Evolutionary conservation across 2,329 filamentous ascomycete species (phyloP).

Genomic region (Pochonia chlamydosporia): DNA sequence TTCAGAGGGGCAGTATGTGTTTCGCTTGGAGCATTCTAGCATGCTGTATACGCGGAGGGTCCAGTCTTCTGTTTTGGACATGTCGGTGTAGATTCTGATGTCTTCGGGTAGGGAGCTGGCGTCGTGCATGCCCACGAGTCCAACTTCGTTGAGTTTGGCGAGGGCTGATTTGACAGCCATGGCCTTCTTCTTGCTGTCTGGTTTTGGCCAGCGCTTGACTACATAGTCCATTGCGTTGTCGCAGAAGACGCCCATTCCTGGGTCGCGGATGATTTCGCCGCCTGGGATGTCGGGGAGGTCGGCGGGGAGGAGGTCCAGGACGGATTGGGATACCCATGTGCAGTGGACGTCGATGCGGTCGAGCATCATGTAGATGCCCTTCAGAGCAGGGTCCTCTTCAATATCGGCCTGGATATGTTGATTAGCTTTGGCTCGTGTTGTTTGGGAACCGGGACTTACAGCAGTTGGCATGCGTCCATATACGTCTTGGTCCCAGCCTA

Average conservation of each 20-base stretch:
- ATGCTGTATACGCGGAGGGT: slow-evolving; percentile 62
- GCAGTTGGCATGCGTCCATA: slow-evolving; percentile 62
- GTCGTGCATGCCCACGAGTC: slow-evolving; percentile 64
- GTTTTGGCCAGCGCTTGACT: slow-evolving; percentile 51
- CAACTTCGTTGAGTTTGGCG: slow-evolving; percentile 55
- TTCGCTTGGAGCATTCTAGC: slow-evolving; percentile 59
- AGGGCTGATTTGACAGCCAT: slow-evolving; percentile 58
- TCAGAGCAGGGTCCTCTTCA: slow-evolving; percentile 43
- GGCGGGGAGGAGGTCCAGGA: slow-evolving; percentile 53
- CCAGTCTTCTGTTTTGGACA: slow-evolving; percentile 46
- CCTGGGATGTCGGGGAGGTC: slow-evolving; percentile 51
- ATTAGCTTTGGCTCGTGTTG: no score
- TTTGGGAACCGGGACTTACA: slow-evolving; percentile 39
- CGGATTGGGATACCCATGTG: slow-evolving; percentile 60
- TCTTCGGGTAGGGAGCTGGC: slow-evolving; percentile 55
- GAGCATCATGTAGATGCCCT: slow-evolving; percentile 59
- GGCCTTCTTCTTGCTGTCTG: slow-evolving; percentile 46
- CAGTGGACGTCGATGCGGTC: slow-evolving; percentile 67
- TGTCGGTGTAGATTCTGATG: slow-evolving; percentile 46
- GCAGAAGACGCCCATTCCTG: slow-evolving; percentile 64
- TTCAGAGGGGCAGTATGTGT: slow-evolving; percentile 52
- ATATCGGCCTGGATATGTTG: slow-evolving; percentile 42
- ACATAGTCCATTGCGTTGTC: slow-evolving; percentile 67
- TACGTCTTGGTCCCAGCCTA: slow-evolving; percentile 65
- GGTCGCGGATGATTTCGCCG: slow-evolving; percentile 56